Conservation (phyloP, 139 green algal species). For the Picochlorum sp. region DNA sequence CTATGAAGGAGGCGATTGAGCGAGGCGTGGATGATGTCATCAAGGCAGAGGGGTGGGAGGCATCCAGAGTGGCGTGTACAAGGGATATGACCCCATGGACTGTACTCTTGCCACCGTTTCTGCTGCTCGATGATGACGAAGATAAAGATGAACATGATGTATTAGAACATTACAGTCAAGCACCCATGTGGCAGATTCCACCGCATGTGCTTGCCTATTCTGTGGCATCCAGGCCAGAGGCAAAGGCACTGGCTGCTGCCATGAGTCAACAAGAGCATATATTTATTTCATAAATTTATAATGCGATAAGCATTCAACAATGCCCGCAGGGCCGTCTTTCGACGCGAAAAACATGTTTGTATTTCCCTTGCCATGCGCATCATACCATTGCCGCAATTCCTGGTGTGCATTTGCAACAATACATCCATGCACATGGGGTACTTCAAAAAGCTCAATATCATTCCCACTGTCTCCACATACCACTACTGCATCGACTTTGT, state of each 20-base stretch:
- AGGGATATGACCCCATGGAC: slow-evolving; percentile 18
- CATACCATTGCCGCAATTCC: slow-evolving; percentile 68
- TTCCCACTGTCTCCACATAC: slow-evolving; percentile 91
- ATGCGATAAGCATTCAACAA: slow-evolving; percentile 69
- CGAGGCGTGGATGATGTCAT: too few species aligned
- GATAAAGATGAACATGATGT: neutral
- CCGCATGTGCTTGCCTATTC: neutral
- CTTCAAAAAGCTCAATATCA: slow-evolving; percentile 84
- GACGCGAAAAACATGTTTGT: slow-evolving; percentile 41
- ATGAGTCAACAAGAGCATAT: slow-evolving; percentile 19
- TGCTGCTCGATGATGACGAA: neutral
- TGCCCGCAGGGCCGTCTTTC: slow-evolving; percentile 71
- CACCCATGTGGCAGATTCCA: slow-evolving; percentile 1
- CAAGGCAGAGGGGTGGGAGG: too few species aligned
- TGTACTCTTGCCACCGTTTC: slow-evolving; percentile 13
- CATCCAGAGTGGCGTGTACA: too few species aligned
- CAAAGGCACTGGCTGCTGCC: slow-evolving; percentile 5
- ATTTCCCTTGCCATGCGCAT: slow-evolving; percentile 23
- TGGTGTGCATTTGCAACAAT: slow-evolving; percentile 79
- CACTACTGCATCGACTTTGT: slow-evolving; percentile 44
- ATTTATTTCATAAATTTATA: slow-evolving; percentile 36
- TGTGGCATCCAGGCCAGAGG: neutral
- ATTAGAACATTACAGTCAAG: slow-evolving; percentile 15
- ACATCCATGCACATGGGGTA: slow-evolving; percentile 63
- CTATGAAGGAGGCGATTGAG: neutral